Percentiles rank a stretch among this genome's conserved stretches.
Evolutionary conservation across 495 filamentous ascomycete genomes (phyloP).

Genomic region (Tuber aestivum): DNA sequence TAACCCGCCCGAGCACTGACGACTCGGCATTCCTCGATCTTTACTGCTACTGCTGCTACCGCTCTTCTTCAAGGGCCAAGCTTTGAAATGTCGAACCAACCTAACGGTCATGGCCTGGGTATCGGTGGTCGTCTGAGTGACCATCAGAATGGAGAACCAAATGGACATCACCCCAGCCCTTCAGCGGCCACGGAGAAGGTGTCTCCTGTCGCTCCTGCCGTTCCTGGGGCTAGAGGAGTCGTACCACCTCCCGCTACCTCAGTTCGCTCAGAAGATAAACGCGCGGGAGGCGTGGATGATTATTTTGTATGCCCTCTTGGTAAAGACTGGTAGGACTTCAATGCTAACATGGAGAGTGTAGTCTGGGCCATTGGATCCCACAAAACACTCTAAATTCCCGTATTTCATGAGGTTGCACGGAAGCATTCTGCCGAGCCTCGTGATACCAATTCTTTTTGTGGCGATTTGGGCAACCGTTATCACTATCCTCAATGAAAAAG

Average conservation of each 20-base stretch:
- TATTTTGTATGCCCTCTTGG: slow-evolving; percentile 50
- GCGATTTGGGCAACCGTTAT: slow-evolving; percentile 64
- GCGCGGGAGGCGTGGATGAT: slow-evolving; percentile 47
- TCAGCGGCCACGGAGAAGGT: not conserved
- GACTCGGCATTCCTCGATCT: not conserved
- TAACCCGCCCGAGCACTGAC: not conserved
- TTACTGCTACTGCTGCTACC: not conserved
- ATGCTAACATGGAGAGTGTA: slow-evolving; percentile 8
- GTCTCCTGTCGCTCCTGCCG: not conserved
- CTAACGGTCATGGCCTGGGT: not conserved
- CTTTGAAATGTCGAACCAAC: not conserved
- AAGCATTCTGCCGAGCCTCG: slow-evolving; percentile 73
- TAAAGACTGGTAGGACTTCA: not conserved
- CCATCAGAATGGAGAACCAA: not conserved
- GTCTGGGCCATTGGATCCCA: slow-evolving; percentile 60
- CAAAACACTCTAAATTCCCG: slow-evolving; percentile 75
- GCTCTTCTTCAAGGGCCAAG: not conserved
- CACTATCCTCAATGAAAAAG: slow-evolving; percentile 55
- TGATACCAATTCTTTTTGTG: slow-evolving; percentile 63
- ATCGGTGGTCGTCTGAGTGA: not conserved
- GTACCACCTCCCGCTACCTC: not conserved
- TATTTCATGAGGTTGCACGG: slow-evolving; percentile 74
- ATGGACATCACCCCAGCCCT: not conserved
- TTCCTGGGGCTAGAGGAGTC: no score
- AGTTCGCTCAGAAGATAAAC: not conserved